These are phyloP conservation scores for Candida insectorum DNA, from an alignment of 805 yeast species.

Conservation along the genomic window DNA sequence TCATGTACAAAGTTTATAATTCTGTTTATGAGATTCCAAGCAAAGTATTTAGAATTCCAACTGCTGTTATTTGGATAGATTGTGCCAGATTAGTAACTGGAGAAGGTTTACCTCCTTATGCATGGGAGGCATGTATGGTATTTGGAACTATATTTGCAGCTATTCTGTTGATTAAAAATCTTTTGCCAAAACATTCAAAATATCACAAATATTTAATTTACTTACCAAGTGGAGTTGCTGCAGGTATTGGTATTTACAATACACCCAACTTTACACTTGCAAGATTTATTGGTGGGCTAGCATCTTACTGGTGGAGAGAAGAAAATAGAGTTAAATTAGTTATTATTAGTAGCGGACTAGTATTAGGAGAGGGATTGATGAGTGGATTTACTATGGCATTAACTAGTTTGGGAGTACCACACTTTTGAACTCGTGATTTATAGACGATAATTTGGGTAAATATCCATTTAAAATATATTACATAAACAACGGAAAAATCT, in stretches of 20 bases:
- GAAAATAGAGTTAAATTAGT: conserved; percentile 65
- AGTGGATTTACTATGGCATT: conserved; percentile 79
- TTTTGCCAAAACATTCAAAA: conserved; percentile 41
- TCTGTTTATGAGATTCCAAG: conserved; percentile 83
- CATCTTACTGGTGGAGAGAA: conserved; percentile 56
- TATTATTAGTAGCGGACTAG: conserved; percentile 87
- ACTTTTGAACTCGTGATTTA: not conserved
- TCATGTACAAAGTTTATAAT: conserved; percentile 82
- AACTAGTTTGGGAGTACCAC: conserved; percentile 51
- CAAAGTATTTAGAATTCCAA: conserved; percentile 78
- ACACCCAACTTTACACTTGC: conserved; percentile 93
- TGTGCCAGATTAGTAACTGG: conserved; percentile 93
- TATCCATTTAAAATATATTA: too few species aligned
- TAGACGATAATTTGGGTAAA: not conserved
- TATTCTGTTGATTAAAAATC: conserved; percentile 62
- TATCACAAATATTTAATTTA: conserved; percentile 45
- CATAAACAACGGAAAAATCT: not conserved
- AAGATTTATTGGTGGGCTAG: conserved; percentile 82
- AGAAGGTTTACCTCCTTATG: conserved; percentile 80
- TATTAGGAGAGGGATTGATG: conserved; percentile 89
- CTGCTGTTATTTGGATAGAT: conserved; percentile 95
- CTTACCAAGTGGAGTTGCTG: conserved; percentile 94
- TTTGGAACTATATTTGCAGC: conserved; percentile 70
- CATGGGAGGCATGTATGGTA: conserved; percentile 52
- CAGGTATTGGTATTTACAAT: conserved; percentile 94